Conservation (phyloP, 177 flowering plant species). For the Vitis hybrid region DNA sequence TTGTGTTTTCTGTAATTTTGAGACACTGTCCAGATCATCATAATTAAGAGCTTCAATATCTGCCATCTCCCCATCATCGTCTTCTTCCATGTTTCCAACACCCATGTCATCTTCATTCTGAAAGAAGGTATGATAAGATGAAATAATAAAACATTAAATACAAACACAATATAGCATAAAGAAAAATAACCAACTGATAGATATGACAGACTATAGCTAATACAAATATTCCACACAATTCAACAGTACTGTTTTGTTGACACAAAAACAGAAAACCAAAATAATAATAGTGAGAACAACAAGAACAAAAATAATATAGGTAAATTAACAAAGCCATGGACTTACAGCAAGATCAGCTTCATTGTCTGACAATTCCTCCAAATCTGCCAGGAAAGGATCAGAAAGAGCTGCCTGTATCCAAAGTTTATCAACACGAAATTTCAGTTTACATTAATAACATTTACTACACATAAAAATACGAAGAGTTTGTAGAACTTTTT, state of each 20-base stretch:
- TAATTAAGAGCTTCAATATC: slow-evolving; percentile 83
- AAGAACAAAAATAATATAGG: neutral
- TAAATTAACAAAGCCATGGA: slow-evolving; percentile 7
- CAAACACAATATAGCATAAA: neutral
- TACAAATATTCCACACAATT: neutral
- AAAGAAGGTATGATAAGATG: slow-evolving; percentile 9
- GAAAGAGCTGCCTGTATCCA: slow-evolving; percentile 75
- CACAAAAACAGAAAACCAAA: neutral
- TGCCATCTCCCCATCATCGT: slow-evolving; percentile 70
- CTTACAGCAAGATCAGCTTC: slow-evolving; percentile 70
- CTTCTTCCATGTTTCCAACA: slow-evolving; percentile 75
- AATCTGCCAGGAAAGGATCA: slow-evolving; percentile 94
- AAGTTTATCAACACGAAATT: too few species aligned
- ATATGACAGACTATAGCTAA: too few species aligned
- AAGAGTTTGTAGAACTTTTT: too few species aligned
- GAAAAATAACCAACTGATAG: neutral
- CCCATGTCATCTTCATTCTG: slow-evolving; percentile 66
- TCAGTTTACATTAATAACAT: too few species aligned
- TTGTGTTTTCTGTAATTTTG: slow-evolving; percentile 84
- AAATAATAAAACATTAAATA: neutral
- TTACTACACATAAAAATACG: too few species aligned
- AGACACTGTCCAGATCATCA: slow-evolving; percentile 92
- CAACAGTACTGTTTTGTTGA: neutral
- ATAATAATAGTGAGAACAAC: neutral
- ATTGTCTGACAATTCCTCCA: slow-evolving; percentile 91